Conservation (phyloP, 202 grass and related monocot species). For the Dendrocalamus latiflorus region DNA sequence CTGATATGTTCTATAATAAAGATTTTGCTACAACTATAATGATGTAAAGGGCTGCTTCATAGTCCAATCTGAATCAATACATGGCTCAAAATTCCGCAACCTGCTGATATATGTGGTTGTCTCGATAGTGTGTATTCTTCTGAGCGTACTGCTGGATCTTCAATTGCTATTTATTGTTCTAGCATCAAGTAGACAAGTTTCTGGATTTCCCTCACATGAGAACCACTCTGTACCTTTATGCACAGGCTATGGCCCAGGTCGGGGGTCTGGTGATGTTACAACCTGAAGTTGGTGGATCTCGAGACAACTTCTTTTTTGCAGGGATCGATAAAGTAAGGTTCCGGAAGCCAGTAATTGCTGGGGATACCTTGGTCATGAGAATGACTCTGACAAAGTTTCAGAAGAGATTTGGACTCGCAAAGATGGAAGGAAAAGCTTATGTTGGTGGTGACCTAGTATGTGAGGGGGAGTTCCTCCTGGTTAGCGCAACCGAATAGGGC, state of each 20-base stretch:
- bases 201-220: not conserved
- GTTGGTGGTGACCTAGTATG: no score
- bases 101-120: not conserved
- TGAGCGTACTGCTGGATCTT: not conserved
- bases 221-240: conserved; percentile 3
- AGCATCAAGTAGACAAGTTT: not conserved
- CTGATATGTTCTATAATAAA: not conserved
- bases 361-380: conserved; percentile 90
- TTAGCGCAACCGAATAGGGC: no score
- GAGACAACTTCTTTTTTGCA: conserved; percentile 92
- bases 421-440: conserved; percentile 89
- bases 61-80: not conserved
- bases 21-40: not conserved
- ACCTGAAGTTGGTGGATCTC: conserved; percentile 82
- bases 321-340: conserved; percentile 96
- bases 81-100: not conserved
- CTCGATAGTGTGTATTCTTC: not conserved
- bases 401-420: conserved; percentile 77
- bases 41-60: not conserved
- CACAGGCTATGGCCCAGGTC: conserved; percentile 95
- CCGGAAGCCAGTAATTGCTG: conserved; percentile 87
- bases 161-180: not conserved
- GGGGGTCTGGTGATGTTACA: conserved; percentile 88
- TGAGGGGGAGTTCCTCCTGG: no score
- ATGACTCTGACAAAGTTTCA: conserved; percentile 77